Conservation (phyloP, 768 basidiomycete species). For the Scleroderma bovista region DNA sequence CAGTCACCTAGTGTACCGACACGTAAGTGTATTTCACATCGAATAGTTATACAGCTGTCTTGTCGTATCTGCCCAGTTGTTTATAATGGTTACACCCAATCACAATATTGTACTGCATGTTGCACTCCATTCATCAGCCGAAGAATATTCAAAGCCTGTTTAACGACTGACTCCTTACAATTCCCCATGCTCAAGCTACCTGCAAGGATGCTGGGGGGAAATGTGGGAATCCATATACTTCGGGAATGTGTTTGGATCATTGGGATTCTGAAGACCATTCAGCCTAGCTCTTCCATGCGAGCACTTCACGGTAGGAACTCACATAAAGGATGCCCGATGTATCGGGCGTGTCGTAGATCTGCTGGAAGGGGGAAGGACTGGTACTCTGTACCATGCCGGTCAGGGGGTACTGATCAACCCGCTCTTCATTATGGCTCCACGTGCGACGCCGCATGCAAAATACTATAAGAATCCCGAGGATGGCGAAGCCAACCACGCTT, state of each 20-base stretch:
- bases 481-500: constrained; percentile 6
- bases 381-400: neutral
- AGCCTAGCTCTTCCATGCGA: neutral
- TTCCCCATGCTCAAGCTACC: no score
- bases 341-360: neutral
- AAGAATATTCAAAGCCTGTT: no score
- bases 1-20: constrained; percentile 66
- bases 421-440: neutral
- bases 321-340: neutral
- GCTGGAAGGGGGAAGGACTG: neutral
- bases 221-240: neutral
- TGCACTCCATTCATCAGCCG: no score
- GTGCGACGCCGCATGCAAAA: constrained; percentile 20
- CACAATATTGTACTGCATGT: no score
- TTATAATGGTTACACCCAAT: no score
- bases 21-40: constrained; percentile 1
- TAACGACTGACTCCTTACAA: no score
- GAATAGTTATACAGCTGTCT: neutral
- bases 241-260: constrained; percentile 7
- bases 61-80: neutral
- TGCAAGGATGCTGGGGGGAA: no score
- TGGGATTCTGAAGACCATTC: constrained; percentile 1
- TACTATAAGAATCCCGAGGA: constrained; percentile 5
- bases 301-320: neutral
- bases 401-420: neutral